Percentiles rank a stretch among this genome's conserved stretches.
Evolutionary conservation across 169 alveolate species (phyloP).

Genomic region (Cryptosporidium felis): DNA sequence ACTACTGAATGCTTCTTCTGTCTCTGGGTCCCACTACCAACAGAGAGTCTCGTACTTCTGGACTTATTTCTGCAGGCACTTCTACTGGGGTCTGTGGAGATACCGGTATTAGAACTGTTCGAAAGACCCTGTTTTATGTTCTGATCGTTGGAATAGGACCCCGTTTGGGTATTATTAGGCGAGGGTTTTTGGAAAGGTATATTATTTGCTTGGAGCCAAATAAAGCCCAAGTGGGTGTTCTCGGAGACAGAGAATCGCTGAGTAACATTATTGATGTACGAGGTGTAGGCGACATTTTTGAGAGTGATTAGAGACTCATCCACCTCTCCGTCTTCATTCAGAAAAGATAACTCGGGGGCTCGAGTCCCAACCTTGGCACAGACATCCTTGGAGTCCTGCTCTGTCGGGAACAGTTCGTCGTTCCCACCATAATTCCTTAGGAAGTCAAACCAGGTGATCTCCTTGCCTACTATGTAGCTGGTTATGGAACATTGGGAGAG

Average conservation of each 20-base stretch:
- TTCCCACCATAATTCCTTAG: constrained; percentile 39
- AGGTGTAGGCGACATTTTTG: constrained; percentile 14
- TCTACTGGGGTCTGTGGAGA: neutral
- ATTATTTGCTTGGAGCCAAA: constrained; percentile 62
- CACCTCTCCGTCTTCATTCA: constrained; percentile 38
- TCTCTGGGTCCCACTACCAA: neutral
- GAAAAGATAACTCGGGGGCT: neutral
- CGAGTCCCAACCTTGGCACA: neutral
- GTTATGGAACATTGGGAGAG: constrained; percentile 39
- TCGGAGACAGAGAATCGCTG: constrained; percentile 36
- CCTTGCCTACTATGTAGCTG: constrained; percentile 3
- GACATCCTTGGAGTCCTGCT: neutral
- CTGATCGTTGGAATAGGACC: neutral
- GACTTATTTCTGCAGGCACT: neutral
- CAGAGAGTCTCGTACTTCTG: neutral
- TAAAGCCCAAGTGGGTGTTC: constrained; percentile 45
- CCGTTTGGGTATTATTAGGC: neutral
- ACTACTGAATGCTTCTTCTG: neutral
- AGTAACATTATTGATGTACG: constrained; percentile 18
- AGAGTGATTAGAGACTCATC: constrained; percentile 16
- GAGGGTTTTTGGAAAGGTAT: constrained; percentile 40
- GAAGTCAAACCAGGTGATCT: constrained; percentile 49
- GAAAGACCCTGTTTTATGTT: neutral
- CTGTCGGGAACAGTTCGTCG: neutral
- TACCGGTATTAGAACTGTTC: neutral